Conservation (phyloP, 805 yeast genomes). For the Metschnikowia colocasiae region DNA sequence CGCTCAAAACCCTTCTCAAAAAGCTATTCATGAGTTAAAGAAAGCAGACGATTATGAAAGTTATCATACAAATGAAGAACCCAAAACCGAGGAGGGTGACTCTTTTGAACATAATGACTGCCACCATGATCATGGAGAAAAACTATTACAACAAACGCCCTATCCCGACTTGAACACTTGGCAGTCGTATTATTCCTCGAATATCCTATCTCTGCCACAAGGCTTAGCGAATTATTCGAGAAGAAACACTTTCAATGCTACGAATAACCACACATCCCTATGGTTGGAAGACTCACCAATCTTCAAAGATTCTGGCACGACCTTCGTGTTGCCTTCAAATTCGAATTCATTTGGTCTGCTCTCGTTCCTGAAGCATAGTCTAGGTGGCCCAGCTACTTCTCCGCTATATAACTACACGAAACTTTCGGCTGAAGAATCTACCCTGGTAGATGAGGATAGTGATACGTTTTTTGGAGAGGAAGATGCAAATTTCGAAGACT, state of each 20-base stretch:
- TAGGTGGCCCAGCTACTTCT: neutral
- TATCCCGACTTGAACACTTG: neutral
- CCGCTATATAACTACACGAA: neutral
- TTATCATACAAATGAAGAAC: neutral
- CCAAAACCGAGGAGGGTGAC: neutral
- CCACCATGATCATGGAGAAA: neutral
- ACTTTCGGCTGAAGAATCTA: constrained; percentile 2
- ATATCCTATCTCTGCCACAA: constrained; percentile 1
- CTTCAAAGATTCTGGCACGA: neutral
- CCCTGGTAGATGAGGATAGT: constrained; percentile 30
- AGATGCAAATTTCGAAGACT: constrained; percentile 59
- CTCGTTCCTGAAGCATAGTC: neutral
- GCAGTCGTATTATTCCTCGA: constrained; percentile 1
- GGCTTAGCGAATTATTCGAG: neutral
- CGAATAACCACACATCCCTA: neutral
- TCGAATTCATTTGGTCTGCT: neutral
- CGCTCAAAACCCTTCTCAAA: neutral
- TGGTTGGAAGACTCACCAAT: constrained; percentile 3
- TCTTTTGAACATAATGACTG: neutral
- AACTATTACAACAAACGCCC: neutral
- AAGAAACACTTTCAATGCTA: neutral
- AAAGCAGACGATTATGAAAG: neutral
- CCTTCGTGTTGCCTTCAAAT: neutral
- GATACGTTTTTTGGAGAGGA: constrained; percentile 27
- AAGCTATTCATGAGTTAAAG: neutral